Base-by-base conservation (phyloP, 106 monocot species). In the Ottelia alismoides region DNA sequence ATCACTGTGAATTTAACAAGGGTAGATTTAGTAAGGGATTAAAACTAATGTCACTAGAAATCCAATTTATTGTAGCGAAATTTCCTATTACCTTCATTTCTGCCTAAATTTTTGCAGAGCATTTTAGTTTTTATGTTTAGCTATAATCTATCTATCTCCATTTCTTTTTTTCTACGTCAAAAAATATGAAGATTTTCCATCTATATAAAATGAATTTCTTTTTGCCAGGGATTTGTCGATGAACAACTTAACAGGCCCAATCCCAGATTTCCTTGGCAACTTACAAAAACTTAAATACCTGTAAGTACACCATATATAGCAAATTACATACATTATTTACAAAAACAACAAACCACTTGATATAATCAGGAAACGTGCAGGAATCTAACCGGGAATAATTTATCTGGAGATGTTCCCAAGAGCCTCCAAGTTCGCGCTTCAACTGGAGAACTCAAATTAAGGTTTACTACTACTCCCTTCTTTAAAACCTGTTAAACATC, bases 201-300 rank as follows among this genome's bases (percentile, higher is more conserved):
- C n/a, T n/a, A n/a, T n/a, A n/a, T n/a, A n/a, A n/a, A n/a, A n/a
- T n/a, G n/a, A n/a, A n/a, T n/a, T n/a, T n/a, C n/a, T n/a, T n/a
- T n/a, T n/a, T n/a, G n/a, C n/a, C 24, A 25, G 20, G 23, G 50
- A 50, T 64, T 30, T 55, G 59, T 47, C 54, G 19, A 53, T 27
- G 40, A 26, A 28, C 22, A 14, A 22, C 4, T 32, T 29, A 1
- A 29, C 2, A 27, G 61, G 61, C 14, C 19, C 0, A 29, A 49
- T 61, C 2, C 48, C 61, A 30, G 16, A 0, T 30, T 61, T 44
- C 19, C 2, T 61, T 9, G 46, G 48, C 24, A 49, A 49, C 12
- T 22, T 61, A 19, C 16, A 16, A 48, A 1, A 44, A 9, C 45
- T 61, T 2, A 17, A 4, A 30, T 45, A 28, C 5, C 20, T 61